Evolutionary conservation across 75 land plant genomes (phyloP), one percentile per base, ranked within the genome.

Genomic region (Pinus taeda): DNA sequence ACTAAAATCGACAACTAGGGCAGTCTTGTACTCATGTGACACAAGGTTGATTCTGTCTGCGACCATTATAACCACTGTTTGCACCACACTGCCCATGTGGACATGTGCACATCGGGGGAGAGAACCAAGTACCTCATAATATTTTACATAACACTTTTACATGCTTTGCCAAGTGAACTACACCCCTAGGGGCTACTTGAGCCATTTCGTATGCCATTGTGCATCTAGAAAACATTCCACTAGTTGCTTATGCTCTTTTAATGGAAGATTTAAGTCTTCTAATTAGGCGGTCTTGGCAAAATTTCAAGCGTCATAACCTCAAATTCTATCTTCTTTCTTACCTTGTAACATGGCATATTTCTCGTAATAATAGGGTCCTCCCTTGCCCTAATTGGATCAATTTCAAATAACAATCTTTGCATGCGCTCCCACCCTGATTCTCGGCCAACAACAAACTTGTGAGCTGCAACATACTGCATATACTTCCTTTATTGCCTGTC

Each of bases 341-440:
- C 96, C 79, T 96, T 93, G 83, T 87, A 90, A 75, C 84, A 90
- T 63, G 99, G 92, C 6, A 93, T 72, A 73, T 96, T 90, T 79
- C 83, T 89, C 71, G 92, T 88, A 65, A 96, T 74, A 15, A 90
- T 88, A 74, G 91, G 93, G 81, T 96, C 96, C 21, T 82, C 85
- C 81, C 80, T 86, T 5, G 99, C 96, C 85, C 86, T 88, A 24
- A 58, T 89, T 42, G 94, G 91, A 82, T 96, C 90, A 69, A 89
- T 73, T 71, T 86, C 64, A 59, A 87, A 60, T 21, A 96, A 84
- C 21, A 82, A 93, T 78, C 93, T 85, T 77, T 96, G 99, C 81
- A 96, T 79, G 30, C 84, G 72, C 74, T 96, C 99, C 99, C 99
- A 96, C 56, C 99, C 99, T 62, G 93, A 90, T 71, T 86, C 83